Conservation (phyloP, 208 protist genomes). For the Zelonia costaricensis region DNA sequence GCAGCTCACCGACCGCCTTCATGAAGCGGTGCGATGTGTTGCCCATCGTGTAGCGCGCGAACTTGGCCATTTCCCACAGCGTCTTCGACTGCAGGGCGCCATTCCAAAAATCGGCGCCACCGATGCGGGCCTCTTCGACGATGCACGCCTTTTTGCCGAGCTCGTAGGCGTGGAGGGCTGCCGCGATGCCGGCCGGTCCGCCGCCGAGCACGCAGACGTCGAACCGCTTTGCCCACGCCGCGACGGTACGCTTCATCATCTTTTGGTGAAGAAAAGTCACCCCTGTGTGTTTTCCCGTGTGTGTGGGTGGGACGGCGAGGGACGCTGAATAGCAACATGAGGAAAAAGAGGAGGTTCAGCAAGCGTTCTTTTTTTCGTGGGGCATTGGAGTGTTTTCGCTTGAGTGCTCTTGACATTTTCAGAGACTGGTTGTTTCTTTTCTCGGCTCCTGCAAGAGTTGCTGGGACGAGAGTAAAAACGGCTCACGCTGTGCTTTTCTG, state of each 20-base stretch:
- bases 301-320: background rate
- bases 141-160: slow-evolving; percentile 81
- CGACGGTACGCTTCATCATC: slow-evolving; percentile 17
- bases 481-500: no score
- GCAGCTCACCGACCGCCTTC: slow-evolving; percentile 48
- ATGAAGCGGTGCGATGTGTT: slow-evolving; percentile 56
- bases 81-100: slow-evolving; percentile 90
- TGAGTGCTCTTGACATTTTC: no score
- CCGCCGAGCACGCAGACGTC: slow-evolving; percentile 91
- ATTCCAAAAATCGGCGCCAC: slow-evolving; percentile 91
- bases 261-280: background rate
- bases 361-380: no score
- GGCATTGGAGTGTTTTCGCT: no score
- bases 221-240: slow-evolving; percentile 42
- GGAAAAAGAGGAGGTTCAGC: background rate
- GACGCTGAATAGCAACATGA: background rate
- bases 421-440: no score
- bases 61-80: slow-evolving; percentile 92
- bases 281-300: background rate
- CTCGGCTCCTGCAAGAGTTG: no score
- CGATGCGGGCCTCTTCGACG: slow-evolving; percentile 73
- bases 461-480: no score
- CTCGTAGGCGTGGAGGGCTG: slow-evolving; percentile 77
- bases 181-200: slow-evolving; percentile 82
- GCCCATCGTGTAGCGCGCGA: slow-evolving; percentile 55